Conservation (phyloP, 495 filamentous ascomycete species). For the Corynascus novoguineensis region DNA sequence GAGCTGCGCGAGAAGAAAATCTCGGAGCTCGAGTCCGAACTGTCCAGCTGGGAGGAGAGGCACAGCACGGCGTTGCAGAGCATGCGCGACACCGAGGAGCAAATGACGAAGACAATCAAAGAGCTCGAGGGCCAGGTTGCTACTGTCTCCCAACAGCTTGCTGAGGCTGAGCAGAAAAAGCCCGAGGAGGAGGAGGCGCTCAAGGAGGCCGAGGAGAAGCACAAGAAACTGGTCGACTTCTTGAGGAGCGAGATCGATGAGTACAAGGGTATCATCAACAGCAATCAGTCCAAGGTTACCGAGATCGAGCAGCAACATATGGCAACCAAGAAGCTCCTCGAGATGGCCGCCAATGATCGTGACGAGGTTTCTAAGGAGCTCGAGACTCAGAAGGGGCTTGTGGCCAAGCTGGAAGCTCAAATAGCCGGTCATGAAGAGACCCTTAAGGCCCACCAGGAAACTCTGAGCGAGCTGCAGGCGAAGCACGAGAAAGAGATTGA, state of each 20-base stretch:
- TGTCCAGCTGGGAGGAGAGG: slow-evolving; percentile 66
- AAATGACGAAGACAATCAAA: slow-evolving; percentile 63
- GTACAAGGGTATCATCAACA: slow-evolving; percentile 64
- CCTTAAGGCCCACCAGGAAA: slow-evolving; percentile 45
- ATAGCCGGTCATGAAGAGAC: slow-evolving; percentile 50
- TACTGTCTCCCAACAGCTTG: slow-evolving; percentile 35
- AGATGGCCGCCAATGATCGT: slow-evolving; percentile 42
- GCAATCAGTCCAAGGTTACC: slow-evolving; percentile 57
- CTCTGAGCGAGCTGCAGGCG: slow-evolving; percentile 38
- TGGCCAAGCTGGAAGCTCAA: slow-evolving; percentile 53
- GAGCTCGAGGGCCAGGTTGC: slow-evolving; percentile 59
- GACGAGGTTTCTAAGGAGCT: slow-evolving; percentile 35
- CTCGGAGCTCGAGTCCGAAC: slow-evolving; percentile 65
- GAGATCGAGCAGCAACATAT: slow-evolving; percentile 61
- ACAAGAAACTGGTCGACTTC: slow-evolving; percentile 59
- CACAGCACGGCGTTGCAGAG: slow-evolving; percentile 66
- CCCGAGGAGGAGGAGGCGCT: slow-evolving; percentile 33
- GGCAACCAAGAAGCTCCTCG: slow-evolving; percentile 53
- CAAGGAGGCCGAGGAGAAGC: slow-evolving; percentile 40
- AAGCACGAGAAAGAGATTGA: slow-evolving; percentile 46
- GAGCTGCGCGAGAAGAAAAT: slow-evolving; percentile 58
- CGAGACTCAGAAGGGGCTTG: slow-evolving; percentile 47
- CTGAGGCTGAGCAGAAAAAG: slow-evolving; percentile 27
- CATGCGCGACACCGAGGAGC: slow-evolving; percentile 66
- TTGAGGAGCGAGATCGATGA: slow-evolving; percentile 72